Base-by-base conservation (phyloP, 2,329 filamentous ascomycete species). In the Botryotinia calthae region DNA sequence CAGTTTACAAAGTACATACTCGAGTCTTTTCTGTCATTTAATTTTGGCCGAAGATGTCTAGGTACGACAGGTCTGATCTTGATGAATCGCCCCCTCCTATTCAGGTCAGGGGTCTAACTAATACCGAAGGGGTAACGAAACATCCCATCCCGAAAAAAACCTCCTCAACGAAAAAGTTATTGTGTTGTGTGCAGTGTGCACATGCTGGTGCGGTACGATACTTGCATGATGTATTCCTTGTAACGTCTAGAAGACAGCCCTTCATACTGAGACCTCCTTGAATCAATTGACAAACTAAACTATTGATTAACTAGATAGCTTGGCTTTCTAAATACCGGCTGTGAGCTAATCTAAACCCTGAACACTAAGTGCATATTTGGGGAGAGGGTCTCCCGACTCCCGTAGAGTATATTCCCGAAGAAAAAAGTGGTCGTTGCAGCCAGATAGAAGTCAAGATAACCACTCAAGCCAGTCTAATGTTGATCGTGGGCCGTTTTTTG, bases 211-310 rank as follows among this genome's bases (percentile, higher is more conserved):
- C 34, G 48, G 34, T 31, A 42, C 37, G 20, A 42, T 44, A 42
- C 48, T 68, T 68, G 65, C 65, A 68, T 68, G 48, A 68, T 68
- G 37, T 18, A 56, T 51, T 31, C 62, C 62, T 48, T 65, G 63
- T 65, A 48, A 48, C 46, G 44, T 54, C 46, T 6, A 66, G 46
- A 66, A 66, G 46, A 51, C 20, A 54, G 25, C 14, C 40, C 42
- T 64, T 18, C 10, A 16, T 31, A 56, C n/a, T 56, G 51, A 56
- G 51, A 56, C 51, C 51, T 56, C 25, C 28, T 67, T 25, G 51
- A 66, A 48, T 42, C 63, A 65, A 65, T 48, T 37, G 4, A 67
- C 8, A 28, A 56, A 7, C 48, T 66, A 67, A 56, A 67, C 34
- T 67, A 67, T 54, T 54, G 34, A 40, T 67, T 51, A 67, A 34